Evolutionary conservation across 176 grass and related monocot genomes (phyloP).

Genomic region (Raddia distichophylla): DNA sequence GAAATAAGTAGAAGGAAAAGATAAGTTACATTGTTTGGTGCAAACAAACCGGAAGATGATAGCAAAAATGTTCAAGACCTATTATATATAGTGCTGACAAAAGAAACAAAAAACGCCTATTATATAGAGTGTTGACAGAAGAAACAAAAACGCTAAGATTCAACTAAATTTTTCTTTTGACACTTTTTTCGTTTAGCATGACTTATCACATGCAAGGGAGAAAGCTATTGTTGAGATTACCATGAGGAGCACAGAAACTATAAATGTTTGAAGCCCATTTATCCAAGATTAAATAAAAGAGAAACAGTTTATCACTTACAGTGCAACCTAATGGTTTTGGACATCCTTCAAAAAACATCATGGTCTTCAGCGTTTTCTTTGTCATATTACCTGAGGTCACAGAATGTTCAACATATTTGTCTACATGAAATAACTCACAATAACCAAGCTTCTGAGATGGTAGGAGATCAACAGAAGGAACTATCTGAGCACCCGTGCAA

Average conservation of each 20-base stretch:
- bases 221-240: conserved; percentile 21
- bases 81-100: not conserved
- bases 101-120: conserved; percentile 7
- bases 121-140: not conserved
- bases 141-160: not conserved
- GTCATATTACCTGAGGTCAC: conserved; percentile 38
- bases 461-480: conserved; percentile 82
- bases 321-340: conserved; percentile 89
- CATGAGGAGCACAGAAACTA: conserved; percentile 1
- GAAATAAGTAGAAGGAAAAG: conserved; percentile 23
- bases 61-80: conserved; percentile 10
- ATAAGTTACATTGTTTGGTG: conserved; percentile 19
- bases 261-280: conserved; percentile 20
- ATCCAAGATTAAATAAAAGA: conserved; percentile 32
- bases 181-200: conserved; percentile 9
- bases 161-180: conserved; percentile 17
- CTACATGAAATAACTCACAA: conserved; percentile 91
- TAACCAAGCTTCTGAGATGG: conserved; percentile 77
- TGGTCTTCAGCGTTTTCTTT: conserved; percentile 78
- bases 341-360: conserved; percentile 99
- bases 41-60: conserved; percentile 4
- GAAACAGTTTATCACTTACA: conserved; percentile 66
- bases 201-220: conserved; percentile 27
- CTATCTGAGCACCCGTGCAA: conserved; percentile 90
- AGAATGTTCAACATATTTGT: conserved; percentile 80